phyloP scores from a whole-genome alignment of 2,329 filamentous ascomycete genomes.

The Sporothrix dimorphospora region DNA sequence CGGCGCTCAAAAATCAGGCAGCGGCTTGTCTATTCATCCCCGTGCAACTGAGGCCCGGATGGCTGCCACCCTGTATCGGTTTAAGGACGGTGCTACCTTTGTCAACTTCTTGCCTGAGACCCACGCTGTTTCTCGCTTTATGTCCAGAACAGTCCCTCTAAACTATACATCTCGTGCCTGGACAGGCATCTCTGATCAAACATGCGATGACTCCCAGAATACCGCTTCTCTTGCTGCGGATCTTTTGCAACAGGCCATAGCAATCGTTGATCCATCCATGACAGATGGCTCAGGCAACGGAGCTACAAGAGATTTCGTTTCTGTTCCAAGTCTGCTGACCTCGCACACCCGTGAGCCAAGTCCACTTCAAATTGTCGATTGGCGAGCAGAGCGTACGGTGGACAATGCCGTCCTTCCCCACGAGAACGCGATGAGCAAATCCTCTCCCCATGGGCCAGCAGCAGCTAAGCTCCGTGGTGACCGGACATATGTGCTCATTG shows the following conservation, averaged over 20 bases:
- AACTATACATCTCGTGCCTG: background rate
- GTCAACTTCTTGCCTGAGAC: slow-evolving; percentile 42
- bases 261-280: background rate
- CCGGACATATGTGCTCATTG: slow-evolving; percentile 47
- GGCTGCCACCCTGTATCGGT: background rate
- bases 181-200: background rate
- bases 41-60: slow-evolving; percentile 11
- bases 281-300: background rate
- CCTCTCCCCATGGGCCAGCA: background rate
- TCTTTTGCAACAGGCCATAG: too few relatives aligned
- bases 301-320: background rate
- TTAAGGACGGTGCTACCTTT: slow-evolving; percentile 35
- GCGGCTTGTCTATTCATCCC: slow-evolving; percentile 24
- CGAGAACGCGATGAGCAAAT: background rate
- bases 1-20: background rate
- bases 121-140: slow-evolving; percentile 37
- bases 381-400: slow-evolving; percentile 43
- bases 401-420: slow-evolving; percentile 34
- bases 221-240: too few relatives aligned
- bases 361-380: slow-evolving; percentile 44
- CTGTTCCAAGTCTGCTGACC: background rate
- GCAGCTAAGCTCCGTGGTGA: slow-evolving; percentile 38
- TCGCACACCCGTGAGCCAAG: background rate
- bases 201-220: background rate
- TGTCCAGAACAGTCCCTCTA: slow-evolving; percentile 37